Conservation (phyloP, 2,329 filamentous ascomycete species). For the Zarea fungicola region DNA sequence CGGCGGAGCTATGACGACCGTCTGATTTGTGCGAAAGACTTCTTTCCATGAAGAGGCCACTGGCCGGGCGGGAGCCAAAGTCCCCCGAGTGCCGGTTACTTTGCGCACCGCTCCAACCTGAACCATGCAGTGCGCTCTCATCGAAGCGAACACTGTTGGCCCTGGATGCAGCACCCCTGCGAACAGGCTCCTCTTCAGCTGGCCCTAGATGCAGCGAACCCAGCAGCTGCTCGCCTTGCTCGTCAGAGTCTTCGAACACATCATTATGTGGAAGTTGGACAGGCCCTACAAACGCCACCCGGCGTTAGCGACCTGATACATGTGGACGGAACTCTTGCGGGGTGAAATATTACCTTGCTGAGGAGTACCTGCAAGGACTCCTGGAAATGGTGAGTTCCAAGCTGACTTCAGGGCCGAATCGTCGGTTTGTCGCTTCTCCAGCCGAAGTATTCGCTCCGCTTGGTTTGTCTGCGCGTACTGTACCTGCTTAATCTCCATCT, state of each 20-base stretch:
- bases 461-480: slow-evolving; percentile 59
- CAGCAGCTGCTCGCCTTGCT: slow-evolving; percentile 74
- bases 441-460: slow-evolving; percentile 53
- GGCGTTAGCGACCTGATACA: too few relatives aligned
- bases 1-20: slow-evolving; percentile 88
- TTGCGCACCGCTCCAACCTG: slow-evolving; percentile 67
- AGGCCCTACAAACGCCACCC: slow-evolving; percentile 64
- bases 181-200: slow-evolving; percentile 77
- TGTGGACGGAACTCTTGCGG: too few relatives aligned
- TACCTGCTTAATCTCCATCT: slow-evolving; percentile 66
- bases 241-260: slow-evolving; percentile 85
- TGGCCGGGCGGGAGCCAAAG: slow-evolving; percentile 72
- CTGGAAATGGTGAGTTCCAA: slow-evolving; percentile 93
- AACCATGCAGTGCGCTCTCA: slow-evolving; percentile 87
- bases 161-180: slow-evolving; percentile 80
- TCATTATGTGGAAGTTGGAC: slow-evolving; percentile 74
- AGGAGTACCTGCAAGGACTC: slow-evolving; percentile 72
- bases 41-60: slow-evolving; percentile 84
- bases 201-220: slow-evolving; percentile 75
- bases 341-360: slow-evolving; percentile 66
- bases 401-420: slow-evolving; percentile 72
- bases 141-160: slow-evolving; percentile 98
- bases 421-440: slow-evolving; percentile 64
- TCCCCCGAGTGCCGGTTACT: slow-evolving; percentile 78
- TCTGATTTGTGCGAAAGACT: slow-evolving; percentile 94